Evolutionary conservation across 805 yeast genomes (phyloP).

Genomic region (Cephaloascus fragrans): DNA sequence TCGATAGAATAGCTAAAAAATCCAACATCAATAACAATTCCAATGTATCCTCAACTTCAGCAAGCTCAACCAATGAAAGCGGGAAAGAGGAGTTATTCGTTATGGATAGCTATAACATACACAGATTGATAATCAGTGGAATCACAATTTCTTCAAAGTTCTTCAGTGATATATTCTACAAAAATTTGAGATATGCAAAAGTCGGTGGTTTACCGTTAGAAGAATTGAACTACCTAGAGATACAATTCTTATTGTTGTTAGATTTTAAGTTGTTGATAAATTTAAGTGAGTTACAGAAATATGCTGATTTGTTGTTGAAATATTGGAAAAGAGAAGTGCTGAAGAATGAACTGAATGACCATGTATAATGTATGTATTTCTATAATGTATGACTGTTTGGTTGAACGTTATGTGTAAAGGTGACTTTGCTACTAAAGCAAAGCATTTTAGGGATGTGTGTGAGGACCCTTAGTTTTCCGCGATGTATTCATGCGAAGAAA

Average conservation of each 20-base stretch:
- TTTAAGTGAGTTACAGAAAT: conserved; percentile 82
- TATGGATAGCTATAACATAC: conserved; percentile 94
- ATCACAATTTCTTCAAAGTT: conserved; percentile 93
- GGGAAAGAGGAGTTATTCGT: conserved; percentile 61
- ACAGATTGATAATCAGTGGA: conserved; percentile 87
- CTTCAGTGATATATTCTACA: conserved; percentile 89
- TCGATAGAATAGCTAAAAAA: conserved; percentile 85
- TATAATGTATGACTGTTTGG: no score
- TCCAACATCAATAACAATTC: conserved; percentile 41
- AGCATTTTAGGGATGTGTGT: no score
- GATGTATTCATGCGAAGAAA: no score
- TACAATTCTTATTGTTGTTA: conserved; percentile 74
- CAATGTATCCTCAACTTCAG: conserved; percentile 3
- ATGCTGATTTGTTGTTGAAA: conserved; percentile 76
- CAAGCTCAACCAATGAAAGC: conserved; percentile 6
- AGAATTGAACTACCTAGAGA: conserved; percentile 85
- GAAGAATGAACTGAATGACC: conserved; percentile 29
- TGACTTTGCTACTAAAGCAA: no score
- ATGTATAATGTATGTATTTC: no score
- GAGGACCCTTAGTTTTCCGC: no score
- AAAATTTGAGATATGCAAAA: conserved; percentile 88
- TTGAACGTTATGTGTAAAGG: no score
- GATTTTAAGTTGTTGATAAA: conserved; percentile 85
- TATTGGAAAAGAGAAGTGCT: conserved; percentile 73
- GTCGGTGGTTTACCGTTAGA: conserved; percentile 93